phyloP scores from a whole-genome alignment of 2,329 filamentous ascomycete genomes.

The Venturia carpophila region DNA sequence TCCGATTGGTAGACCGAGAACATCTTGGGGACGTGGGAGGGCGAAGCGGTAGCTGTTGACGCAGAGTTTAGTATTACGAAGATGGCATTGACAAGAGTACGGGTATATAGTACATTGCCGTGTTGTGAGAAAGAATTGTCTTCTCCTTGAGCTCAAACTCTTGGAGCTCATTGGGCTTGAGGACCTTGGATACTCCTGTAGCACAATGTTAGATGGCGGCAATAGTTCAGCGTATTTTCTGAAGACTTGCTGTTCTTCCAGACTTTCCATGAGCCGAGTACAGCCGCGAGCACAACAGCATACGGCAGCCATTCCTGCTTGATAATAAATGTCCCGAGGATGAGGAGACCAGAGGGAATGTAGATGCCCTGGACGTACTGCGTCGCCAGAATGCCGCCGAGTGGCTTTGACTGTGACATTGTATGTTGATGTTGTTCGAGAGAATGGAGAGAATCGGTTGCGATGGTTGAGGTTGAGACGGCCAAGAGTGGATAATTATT shows the following conservation, averaged over 20 bases:
- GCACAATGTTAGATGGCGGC: conserved; percentile 13
- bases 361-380: conserved; percentile 73
- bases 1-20: conserved; percentile 93
- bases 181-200: conserved; percentile 66
- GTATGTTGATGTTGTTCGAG: neutral
- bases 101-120: conserved; percentile 64
- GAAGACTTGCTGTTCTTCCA: conserved; percentile 57
- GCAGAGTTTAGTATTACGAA: conserved; percentile 1
- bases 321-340: conserved; percentile 67
- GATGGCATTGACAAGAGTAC: neutral
- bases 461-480: conserved; percentile 9
- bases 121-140: conserved; percentile 94
- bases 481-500: neutral
- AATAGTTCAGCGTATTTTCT: too few species aligned
- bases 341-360: conserved; percentile 69
- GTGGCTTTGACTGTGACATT: neutral
- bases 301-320: conserved; percentile 71
- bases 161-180: conserved; percentile 83
- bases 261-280: conserved; percentile 64
- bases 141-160: conserved; percentile 91
- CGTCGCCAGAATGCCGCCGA: conserved; percentile 32
- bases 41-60: conserved; percentile 74
- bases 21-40: conserved; percentile 66
- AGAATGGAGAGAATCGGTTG: neutral
- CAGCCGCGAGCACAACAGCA: conserved; percentile 57